These are phyloP conservation scores for Passalora sequoiae DNA, from an alignment of 2,329 filamentous ascomycete genomes.

Conservation along the genomic window DNA sequence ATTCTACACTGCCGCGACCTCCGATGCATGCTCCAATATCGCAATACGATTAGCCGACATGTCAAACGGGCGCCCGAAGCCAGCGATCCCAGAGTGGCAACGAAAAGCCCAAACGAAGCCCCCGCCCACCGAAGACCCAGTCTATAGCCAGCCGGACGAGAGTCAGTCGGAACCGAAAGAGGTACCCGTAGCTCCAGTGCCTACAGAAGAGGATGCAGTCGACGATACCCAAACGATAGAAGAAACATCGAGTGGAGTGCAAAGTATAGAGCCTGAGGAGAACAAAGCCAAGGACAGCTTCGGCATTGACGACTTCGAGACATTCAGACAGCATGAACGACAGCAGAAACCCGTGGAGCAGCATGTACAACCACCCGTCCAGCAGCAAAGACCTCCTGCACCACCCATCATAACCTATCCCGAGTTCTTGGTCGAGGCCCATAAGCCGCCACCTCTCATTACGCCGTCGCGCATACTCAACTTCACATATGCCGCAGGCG, in stretches of 20 bases:
- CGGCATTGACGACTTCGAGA: conserved; percentile 23
- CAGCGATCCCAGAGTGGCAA: conserved; percentile 34
- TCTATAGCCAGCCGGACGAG: conserved; percentile 17
- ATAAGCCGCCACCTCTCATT: conserved; percentile 55
- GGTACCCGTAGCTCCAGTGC: conserved; percentile 2
- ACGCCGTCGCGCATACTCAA: conserved; percentile 53
- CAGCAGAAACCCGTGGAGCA: conserved; percentile 18
- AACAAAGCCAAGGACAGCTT: conserved; percentile 15
- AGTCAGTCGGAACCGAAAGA: conserved; percentile 3
- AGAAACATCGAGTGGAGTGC: neutral
- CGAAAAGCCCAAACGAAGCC: conserved; percentile 20
- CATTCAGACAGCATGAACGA: conserved; percentile 23
- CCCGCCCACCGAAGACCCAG: conserved; percentile 17
- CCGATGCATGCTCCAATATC: no score
- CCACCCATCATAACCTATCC: conserved; percentile 64
- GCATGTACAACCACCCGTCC: conserved; percentile 8
- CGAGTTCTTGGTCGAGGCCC: conserved; percentile 57
- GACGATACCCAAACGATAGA: neutral
- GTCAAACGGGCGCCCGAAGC: conserved; percentile 26
- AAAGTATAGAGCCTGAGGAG: conserved; percentile 1
- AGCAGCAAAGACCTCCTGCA: conserved; percentile 37
- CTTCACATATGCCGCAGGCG: conserved; percentile 53
- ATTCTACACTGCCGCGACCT: no score
- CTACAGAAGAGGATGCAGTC: conserved; percentile 6
- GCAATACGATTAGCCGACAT: no score